Evolutionary conservation across 129 eudicot species (phyloP).

Genomic region (Scalesia atractyloides): DNA sequence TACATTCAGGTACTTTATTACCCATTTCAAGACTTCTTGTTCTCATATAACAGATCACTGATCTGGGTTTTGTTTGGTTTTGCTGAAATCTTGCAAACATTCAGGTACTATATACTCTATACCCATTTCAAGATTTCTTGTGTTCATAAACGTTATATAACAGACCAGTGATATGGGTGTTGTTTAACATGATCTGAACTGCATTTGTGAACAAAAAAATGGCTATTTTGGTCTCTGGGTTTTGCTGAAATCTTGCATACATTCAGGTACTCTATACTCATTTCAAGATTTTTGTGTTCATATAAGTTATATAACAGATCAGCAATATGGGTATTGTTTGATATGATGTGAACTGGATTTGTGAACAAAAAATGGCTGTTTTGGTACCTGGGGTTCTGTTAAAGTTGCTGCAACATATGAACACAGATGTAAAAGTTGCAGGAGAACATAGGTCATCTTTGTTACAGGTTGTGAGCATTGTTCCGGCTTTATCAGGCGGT

Average conservation of each 20-base stretch:
- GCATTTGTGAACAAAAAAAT: constrained; percentile 11
- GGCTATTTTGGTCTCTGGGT: constrained; percentile 72
- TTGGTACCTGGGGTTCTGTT: constrained; percentile 84
- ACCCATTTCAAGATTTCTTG: too few species aligned
- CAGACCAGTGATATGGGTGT: constrained; percentile 22
- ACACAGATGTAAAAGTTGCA: constrained; percentile 78
- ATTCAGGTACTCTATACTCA: too few species aligned
- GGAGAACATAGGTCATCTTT: constrained; percentile 87
- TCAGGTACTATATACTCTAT: too few species aligned
- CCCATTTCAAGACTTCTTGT: constrained; percentile 2
- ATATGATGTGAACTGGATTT: neutral
- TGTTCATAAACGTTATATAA: too few species aligned
- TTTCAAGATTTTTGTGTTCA: too few species aligned
- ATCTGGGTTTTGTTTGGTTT: too few species aligned
- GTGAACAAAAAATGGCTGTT: constrained; percentile 47
- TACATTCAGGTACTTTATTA: constrained; percentile 17
- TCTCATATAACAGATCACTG: too few species aligned
- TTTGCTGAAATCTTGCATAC: too few species aligned
- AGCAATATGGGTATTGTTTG: constrained; percentile 18
- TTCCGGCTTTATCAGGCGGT: constrained; percentile 83
- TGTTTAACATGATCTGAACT: neutral
- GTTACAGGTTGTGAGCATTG: constrained; percentile 85
- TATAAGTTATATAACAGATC: neutral
- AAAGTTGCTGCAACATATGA: constrained; percentile 88
- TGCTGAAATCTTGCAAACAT: too few species aligned